A percentile compares a stretch with the other conserved stretches of the same genome.
Conservation (phyloP, 225 moss, liverwort and hornwort genomes). For the Antitrichia curtipendula region DNA sequence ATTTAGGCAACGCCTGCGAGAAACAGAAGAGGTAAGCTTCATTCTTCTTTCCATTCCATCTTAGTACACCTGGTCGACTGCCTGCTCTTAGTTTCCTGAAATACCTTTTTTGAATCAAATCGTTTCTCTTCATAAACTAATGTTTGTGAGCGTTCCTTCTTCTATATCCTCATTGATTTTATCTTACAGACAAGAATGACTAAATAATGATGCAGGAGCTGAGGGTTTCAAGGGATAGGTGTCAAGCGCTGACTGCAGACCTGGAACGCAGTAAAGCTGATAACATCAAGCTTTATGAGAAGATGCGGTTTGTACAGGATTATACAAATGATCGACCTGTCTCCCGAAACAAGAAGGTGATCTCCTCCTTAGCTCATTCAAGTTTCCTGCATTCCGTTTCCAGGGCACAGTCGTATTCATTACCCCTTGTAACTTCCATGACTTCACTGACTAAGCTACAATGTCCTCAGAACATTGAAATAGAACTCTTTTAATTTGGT, state of each 20-base stretch:
- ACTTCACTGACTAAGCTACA: background rate
- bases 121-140: background rate
- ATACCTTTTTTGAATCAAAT: background rate
- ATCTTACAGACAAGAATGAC: background rate
- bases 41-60: background rate
- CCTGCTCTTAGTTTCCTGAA: background rate
- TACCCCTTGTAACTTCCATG: background rate
- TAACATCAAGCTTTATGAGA: conserved; percentile 91
- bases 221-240: conserved; percentile 64
- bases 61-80: background rate
- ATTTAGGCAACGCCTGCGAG: conserved; percentile 85
- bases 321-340: conserved; percentile 76
- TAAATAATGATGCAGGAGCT: conserved; percentile 48
- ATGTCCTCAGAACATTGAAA: background rate
- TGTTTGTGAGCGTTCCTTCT: background rate
- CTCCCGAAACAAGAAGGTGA: conserved; percentile 79
- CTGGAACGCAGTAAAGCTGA: conserved; percentile 86
- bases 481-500: background rate
- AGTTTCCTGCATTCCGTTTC: background rate
- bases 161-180: background rate
- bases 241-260: conserved; percentile 69
- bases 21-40: conserved; percentile 69
- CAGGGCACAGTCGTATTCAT: background rate
- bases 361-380: background rate
- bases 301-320: conserved; percentile 94